Evolutionary conservation across 2,329 filamentous ascomycete species (phyloP).

Genomic region (Aspergillus glaucus): DNA sequence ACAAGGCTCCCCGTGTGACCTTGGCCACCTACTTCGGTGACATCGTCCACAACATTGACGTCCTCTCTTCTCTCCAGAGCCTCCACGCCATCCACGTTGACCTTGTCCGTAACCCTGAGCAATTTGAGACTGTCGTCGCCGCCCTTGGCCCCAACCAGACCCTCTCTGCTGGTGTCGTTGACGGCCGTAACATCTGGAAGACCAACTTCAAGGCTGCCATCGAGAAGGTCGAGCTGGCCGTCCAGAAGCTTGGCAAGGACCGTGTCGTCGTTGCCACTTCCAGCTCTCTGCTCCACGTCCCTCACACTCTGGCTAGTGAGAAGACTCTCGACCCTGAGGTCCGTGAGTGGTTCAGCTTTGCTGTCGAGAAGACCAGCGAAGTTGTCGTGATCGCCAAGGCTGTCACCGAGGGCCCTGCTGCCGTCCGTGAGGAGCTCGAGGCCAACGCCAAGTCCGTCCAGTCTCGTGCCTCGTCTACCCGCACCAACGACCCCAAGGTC

Average conservation of each 20-base stretch:
- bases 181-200: constrained; percentile 99
- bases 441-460: constrained; percentile 94
- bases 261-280: constrained; percentile 95
- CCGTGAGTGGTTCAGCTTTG: constrained; percentile 97
- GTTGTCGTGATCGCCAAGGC: constrained; percentile 94
- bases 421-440: constrained; percentile 83
- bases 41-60: constrained; percentile 97
- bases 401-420: constrained; percentile 81
- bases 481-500: constrained; percentile 95
- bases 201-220: constrained; percentile 97
- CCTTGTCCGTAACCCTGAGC: constrained; percentile 96
- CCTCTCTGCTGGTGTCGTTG: constrained; percentile 92
- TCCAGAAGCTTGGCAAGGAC: constrained; percentile 96
- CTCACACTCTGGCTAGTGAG: constrained; percentile 95
- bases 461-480: constrained; percentile 81
- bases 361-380: constrained; percentile 86
- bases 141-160: constrained; percentile 83
- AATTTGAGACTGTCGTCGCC: constrained; percentile 77
- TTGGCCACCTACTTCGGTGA: constrained; percentile 99
- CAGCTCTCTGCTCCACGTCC: constrained; percentile 95
- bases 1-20: constrained; percentile 77
- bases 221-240: constrained; percentile 77
- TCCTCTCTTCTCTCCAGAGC: constrained; percentile 64
- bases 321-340: constrained; percentile 96
- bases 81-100: constrained; percentile 88